A percentile compares a stretch with the other conserved stretches of the same genome.
Evolutionary conservation across 805 yeast species (phyloP).

Genomic region (Wickerhamomyces bisporus): DNA sequence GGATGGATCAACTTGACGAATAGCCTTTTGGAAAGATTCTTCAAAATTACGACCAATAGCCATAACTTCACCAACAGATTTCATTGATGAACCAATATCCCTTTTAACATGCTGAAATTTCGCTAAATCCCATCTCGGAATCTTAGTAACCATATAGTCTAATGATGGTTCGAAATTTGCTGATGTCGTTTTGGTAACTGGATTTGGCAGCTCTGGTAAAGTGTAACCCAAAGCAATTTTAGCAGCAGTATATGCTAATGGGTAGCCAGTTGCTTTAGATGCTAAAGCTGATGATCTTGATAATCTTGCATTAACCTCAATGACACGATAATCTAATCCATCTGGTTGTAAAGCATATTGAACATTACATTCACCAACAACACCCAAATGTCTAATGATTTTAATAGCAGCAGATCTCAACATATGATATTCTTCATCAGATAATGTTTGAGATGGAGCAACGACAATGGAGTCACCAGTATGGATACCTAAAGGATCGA

Average conservation of each 20-base stretch:
- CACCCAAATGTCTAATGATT: slow-evolving; percentile 96
- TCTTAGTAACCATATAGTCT: slow-evolving; percentile 94
- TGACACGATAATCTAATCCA: slow-evolving; percentile 91
- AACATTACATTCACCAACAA: slow-evolving; percentile 98
- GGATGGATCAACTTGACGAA: slow-evolving; percentile 92
- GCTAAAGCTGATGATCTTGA: slow-evolving; percentile 98
- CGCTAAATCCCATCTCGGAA: slow-evolving; percentile 96
- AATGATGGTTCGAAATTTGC: slow-evolving; percentile 97
- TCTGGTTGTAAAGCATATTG: slow-evolving; percentile 96
- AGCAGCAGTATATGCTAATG: slow-evolving; percentile 97
- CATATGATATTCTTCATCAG: slow-evolving; percentile 98
- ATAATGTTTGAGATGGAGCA: slow-evolving; percentile 96
- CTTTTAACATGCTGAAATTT: slow-evolving; percentile 95
- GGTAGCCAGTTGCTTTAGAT: slow-evolving; percentile 98
- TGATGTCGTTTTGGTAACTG: slow-evolving; percentile 92
- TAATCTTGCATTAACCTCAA: slow-evolving; percentile 95
- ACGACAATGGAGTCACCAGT: slow-evolving; percentile 99
- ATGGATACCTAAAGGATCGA: slow-evolving; percentile 96
- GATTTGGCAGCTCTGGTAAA: slow-evolving; percentile 90
- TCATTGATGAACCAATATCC: slow-evolving; percentile 93
- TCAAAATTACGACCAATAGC: slow-evolving; percentile 97
- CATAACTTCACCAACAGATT: slow-evolving; percentile 99
- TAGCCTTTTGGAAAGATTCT: slow-evolving; percentile 96
- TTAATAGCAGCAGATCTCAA: slow-evolving; percentile 95
- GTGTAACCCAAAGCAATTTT: slow-evolving; percentile 94